phyloP scores from a whole-genome alignment of 164 flowering plant genomes.

The Tetracentron sinense region DNA sequence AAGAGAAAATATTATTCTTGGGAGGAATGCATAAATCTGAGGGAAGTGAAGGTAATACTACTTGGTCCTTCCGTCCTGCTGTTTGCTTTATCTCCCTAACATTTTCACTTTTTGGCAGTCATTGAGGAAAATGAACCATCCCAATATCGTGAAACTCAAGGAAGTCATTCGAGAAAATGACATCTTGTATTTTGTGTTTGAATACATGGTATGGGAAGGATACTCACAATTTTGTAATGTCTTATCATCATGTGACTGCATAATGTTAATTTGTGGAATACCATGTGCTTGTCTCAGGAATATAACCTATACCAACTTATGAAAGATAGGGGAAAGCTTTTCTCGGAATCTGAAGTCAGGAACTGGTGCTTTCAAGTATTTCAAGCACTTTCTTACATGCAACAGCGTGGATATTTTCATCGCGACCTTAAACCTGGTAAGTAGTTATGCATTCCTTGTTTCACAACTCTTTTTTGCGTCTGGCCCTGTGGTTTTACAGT shows the following conservation, averaged over 20 bases:
- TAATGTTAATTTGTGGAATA: slow-evolving; percentile 52
- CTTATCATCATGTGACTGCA: too few relatives aligned
- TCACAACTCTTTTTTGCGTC: background rate
- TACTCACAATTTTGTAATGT: too few relatives aligned
- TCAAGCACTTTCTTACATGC: slow-evolving; percentile 94
- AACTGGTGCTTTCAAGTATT: slow-evolving; percentile 99
- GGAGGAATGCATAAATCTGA: slow-evolving; percentile 95
- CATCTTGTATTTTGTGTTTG: slow-evolving; percentile 81
- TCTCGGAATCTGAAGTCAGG: slow-evolving; percentile 78
- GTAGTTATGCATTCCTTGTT: background rate
- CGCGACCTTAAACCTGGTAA: slow-evolving; percentile 42
- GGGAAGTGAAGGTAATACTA: slow-evolving; percentile 88
- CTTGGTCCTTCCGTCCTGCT: background rate
- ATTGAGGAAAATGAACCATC: slow-evolving; percentile 85
- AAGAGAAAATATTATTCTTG: slow-evolving; percentile 92
- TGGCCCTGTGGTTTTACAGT: too few relatives aligned
- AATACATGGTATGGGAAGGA: slow-evolving; percentile 68
- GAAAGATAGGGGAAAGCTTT: slow-evolving; percentile 70
- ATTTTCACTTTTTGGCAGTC: slow-evolving; percentile 50
- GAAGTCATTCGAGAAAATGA: slow-evolving; percentile 93
- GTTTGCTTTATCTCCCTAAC: background rate
- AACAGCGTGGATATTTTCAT: slow-evolving; percentile 33
- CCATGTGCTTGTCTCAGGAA: slow-evolving; percentile 68
- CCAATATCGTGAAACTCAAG: slow-evolving; percentile 93
- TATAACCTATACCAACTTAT: slow-evolving; percentile 92